phyloP scores from a whole-genome alignment of 228 moss, liverwort and hornwort species.

The Sphagnum fallax region DNA sequence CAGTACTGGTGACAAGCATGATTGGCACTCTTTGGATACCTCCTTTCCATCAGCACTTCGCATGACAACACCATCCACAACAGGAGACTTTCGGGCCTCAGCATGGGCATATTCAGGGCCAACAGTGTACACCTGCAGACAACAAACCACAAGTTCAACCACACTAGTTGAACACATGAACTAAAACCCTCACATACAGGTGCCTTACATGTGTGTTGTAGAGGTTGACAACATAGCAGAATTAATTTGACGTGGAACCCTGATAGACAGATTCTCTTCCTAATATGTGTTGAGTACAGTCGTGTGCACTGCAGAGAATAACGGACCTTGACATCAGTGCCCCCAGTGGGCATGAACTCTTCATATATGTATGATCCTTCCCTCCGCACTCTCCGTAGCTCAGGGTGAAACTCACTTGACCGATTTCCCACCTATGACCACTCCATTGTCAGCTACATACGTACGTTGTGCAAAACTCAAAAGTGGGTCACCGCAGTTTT shows the following conservation, averaged over 20 bases:
- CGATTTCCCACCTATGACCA: slow-evolving; percentile 82
- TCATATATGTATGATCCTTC: slow-evolving; percentile 97
- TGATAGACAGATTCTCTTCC: neutral
- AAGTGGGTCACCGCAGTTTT: too few species aligned
- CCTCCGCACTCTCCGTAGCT: slow-evolving; percentile 81
- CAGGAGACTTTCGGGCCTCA: slow-evolving; percentile 98
- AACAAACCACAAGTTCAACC: slow-evolving; percentile 1
- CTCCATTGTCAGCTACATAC: too few species aligned
- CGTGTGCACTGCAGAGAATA: neutral
- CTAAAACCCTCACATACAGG: neutral
- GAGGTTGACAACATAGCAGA: neutral
- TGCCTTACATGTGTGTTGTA: neutral
- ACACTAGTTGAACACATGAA: neutral
- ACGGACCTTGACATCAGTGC: slow-evolving; percentile 95
- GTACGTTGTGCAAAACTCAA: too few species aligned
- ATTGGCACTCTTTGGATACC: slow-evolving; percentile 25
- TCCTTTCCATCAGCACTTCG: slow-evolving; percentile 99
- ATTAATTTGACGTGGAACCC: neutral
- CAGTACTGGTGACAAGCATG: too few species aligned
- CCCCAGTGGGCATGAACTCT: slow-evolving; percentile 99
- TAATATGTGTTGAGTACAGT: neutral
- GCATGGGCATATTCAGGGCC: slow-evolving; percentile 99
- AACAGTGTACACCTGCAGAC: slow-evolving; percentile 88
- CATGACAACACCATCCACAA: slow-evolving; percentile 99
- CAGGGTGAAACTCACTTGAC: slow-evolving; percentile 96